A percentile compares a stretch with the other conserved stretches of the same genome.
phyloP scores from a whole-genome alignment of 768 basidiomycete species.

The Leucocoprinus birnbaumii region DNA sequence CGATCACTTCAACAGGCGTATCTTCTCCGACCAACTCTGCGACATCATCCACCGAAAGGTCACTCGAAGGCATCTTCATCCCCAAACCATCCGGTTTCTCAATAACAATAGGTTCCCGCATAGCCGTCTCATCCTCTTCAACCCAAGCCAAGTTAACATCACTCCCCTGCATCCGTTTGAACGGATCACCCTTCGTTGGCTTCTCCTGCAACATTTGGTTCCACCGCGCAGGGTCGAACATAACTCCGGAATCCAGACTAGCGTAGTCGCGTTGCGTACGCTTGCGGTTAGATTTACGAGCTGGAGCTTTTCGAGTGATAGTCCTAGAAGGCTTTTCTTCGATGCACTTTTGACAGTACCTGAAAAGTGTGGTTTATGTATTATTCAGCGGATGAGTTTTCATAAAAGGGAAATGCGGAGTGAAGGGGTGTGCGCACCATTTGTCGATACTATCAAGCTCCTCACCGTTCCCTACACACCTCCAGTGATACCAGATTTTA shows the following conservation, averaged over 20 bases:
- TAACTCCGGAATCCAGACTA: constrained; percentile 63
- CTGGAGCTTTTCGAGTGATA: constrained; percentile 74
- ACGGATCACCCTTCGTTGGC: constrained; percentile 56
- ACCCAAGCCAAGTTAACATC: constrained; percentile 77
- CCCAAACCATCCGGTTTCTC: constrained; percentile 78
- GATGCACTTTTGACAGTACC: constrained; percentile 72
- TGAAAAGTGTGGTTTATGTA: constrained; percentile 20
- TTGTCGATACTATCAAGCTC: constrained; percentile 72
- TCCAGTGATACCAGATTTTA: constrained; percentile 84
- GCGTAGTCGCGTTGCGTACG: constrained; percentile 76
- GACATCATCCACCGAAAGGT: constrained; percentile 78
- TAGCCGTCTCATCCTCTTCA: constrained; percentile 64
- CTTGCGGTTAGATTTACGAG: constrained; percentile 80
- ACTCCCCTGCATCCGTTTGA: constrained; percentile 62
- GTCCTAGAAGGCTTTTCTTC: constrained; percentile 54
- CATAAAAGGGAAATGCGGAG: constrained; percentile 4
- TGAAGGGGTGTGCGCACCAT: constrained; percentile 57
- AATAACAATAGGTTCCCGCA: constrained; percentile 83
- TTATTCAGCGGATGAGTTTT: constrained; percentile 1
- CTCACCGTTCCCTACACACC: constrained; percentile 65
- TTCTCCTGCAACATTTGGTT: constrained; percentile 67
- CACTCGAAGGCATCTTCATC: constrained; percentile 79
- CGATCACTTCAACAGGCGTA: constrained; percentile 87
- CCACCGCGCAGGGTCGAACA: constrained; percentile 68
- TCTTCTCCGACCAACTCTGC: constrained; percentile 77